Evolutionary conservation across 441 rosid species (phyloP).

Genomic region (Adansonia madagascariensis): DNA sequence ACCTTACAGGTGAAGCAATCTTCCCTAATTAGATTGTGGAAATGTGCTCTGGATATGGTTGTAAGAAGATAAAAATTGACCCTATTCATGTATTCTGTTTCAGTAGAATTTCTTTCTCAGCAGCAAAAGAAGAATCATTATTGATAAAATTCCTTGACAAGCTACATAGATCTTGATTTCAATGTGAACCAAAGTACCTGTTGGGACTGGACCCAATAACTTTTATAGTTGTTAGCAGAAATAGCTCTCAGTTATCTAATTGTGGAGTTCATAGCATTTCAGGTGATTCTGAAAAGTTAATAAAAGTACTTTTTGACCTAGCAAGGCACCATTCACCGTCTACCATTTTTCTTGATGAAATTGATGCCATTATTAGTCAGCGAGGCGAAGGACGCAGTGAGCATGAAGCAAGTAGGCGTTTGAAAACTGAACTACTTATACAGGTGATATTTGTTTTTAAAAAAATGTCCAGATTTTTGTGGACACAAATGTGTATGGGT

Average conservation of each 20-base stretch:
- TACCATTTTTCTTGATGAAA: constrained; percentile 94
- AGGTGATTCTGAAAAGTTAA: constrained; percentile 44
- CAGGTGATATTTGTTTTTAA: constrained; percentile 59
- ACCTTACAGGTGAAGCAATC: background rate
- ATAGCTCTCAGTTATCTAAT: constrained; percentile 19
- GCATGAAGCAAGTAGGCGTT: constrained; percentile 98
- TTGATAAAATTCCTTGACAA: background rate
- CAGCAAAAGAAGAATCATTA: background rate
- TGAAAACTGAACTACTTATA: constrained; percentile 93
- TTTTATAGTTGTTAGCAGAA: background rate
- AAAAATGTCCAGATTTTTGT: background rate
- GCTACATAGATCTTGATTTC: background rate
- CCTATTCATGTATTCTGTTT: background rate
- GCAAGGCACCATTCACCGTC: constrained; percentile 99
- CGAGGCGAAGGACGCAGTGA: constrained; percentile 89
- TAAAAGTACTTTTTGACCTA: constrained; percentile 88
- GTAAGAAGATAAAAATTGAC: background rate
- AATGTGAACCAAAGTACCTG: background rate
- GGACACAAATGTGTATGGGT: background rate
- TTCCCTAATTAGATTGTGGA: background rate
- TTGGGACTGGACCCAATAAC: background rate
- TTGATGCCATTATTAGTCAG: constrained; percentile 93
- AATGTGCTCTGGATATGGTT: constrained; percentile 3
- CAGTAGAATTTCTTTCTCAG: background rate
- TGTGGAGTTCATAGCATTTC: background rate